phyloP scores from a whole-genome alignment of 1,139 yeast species.

The Debaryomycetaceae sp. region DNA sequence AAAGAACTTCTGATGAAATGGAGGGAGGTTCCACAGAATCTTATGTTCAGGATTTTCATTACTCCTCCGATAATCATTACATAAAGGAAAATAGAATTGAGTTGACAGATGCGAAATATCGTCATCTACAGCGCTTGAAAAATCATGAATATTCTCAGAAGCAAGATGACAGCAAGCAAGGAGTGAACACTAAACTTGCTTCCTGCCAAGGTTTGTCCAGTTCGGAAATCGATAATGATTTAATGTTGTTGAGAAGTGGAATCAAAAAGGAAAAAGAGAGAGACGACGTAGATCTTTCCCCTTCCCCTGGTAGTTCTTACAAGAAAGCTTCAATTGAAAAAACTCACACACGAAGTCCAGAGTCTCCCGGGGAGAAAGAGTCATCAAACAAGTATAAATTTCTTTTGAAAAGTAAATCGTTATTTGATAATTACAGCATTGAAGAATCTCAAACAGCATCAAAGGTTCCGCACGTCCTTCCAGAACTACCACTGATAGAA shows the following conservation, averaged over 20 bases:
- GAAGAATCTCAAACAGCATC: not conserved
- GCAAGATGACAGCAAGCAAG: slow-evolving; percentile 6
- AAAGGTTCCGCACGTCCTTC: slow-evolving; percentile 5
- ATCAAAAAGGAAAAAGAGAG: not conserved
- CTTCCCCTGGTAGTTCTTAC: too few relatives aligned
- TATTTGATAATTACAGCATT: not conserved
- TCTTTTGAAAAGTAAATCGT: slow-evolving; percentile 3
- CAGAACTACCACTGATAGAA: slow-evolving; percentile 26
- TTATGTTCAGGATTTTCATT: slow-evolving; percentile 24
- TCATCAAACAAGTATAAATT: slow-evolving; percentile 8
- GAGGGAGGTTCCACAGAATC: slow-evolving; percentile 5
- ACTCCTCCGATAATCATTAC: slow-evolving; percentile 22
- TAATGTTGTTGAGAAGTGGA: slow-evolving; percentile 11
- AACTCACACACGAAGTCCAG: slow-evolving; percentile 2
- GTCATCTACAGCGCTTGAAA: slow-evolving; percentile 3
- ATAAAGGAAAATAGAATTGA: slow-evolving; percentile 32
- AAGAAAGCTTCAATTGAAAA: not conserved
- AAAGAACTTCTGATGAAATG: slow-evolving; percentile 8
- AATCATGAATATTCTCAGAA: slow-evolving; percentile 1
- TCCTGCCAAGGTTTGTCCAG: slow-evolving; percentile 20
- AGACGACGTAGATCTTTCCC: not conserved
- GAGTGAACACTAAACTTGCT: slow-evolving; percentile 11
- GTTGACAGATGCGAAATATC: slow-evolving; percentile 25
- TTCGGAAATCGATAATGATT: slow-evolving; percentile 25
- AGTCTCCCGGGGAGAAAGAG: slow-evolving; percentile 7